Base-by-base conservation (phyloP, 176 grass and related monocot species). In the Dactylis glomerata region DNA sequence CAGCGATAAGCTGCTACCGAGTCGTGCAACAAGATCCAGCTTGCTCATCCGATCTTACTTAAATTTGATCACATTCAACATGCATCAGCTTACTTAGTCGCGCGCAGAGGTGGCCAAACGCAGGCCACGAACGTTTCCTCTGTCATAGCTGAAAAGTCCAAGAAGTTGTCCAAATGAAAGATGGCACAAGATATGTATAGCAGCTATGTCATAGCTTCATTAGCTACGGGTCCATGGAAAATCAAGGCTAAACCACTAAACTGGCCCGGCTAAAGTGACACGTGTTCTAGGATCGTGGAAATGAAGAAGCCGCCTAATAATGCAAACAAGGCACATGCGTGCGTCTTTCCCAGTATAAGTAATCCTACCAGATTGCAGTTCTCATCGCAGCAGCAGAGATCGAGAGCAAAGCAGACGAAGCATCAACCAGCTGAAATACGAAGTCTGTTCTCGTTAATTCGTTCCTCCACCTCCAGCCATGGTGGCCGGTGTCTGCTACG, bases 401-500 rank as follows among this genome's bases (percentile, higher is more conserved):
- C 20, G 52, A n/a, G 6, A 55, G 7, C 20, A 55, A 55, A 54
- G 49, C 49, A 19, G 19, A 20, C 17, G 17, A 51, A 51, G 49
- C 49, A 51, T 20, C 5, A 51, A 51, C 49, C 49, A 51, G 40
- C 40, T 41, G 49, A 51, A 51, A 51, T 20, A 20, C 5, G 49
- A 51, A 31, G 58, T 2, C 10, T 22, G 15, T 20, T 20, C 30
- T 34, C 64, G 64, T n/a, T n/a, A n/a, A n/a, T n/a, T 40, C 13
- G 37, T 1, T 91, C 44, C 14, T 41, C 47, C 46, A 17, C 0
- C 16, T 5, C 22, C 1, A 57, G 54, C n/a, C 54, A 57, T 57
- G 54, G n/a, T 63, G 15, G 62, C 78, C 24, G 92, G 90, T 11
- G 92, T 94, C 9, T 92, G 90, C 84, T 84, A 94, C 73, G 92